Evolutionary conservation across 345 rosid species (phyloP).

Genomic region (Aurinia saxatilis): DNA sequence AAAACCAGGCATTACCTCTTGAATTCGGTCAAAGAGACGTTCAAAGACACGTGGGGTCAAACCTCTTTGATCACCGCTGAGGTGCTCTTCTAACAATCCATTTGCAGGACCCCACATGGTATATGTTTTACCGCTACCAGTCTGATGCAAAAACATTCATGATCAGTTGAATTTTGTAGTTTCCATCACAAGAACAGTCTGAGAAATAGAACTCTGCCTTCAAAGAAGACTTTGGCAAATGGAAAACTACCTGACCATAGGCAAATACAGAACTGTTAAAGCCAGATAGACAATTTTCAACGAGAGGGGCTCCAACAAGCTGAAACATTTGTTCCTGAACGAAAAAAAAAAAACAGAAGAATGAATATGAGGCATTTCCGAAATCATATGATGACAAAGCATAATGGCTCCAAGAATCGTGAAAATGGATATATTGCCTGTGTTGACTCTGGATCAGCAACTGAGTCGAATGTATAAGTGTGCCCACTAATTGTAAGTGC

Average conservation of each 20-base stretch:
- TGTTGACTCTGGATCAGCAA: conserved; percentile 56
- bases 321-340: conserved; percentile 70
- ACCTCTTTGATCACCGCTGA: conserved; percentile 63
- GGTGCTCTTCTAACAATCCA: conserved; percentile 51
- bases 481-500: conserved; percentile 60
- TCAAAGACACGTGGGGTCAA: conserved; percentile 79
- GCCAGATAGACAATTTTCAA: conserved; percentile 87
- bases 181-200: background rate
- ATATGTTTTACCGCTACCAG: conserved; percentile 92
- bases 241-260: conserved; percentile 70
- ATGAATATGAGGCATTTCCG: background rate
- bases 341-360: background rate
- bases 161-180: background rate
- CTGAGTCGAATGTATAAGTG: conserved; percentile 72
- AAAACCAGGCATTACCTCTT: conserved; percentile 45
- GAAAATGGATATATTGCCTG: conserved; percentile 37
- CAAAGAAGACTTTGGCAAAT: background rate
- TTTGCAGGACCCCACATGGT: conserved; percentile 97
- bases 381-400: background rate
- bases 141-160: conserved; percentile 34
- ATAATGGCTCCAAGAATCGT: background rate
- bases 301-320: conserved; percentile 77
- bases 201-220: background rate
- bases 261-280: conserved; percentile 93
- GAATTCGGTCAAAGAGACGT: conserved; percentile 57